phyloP scores from a whole-genome alignment of 208 protist species.

The Wallacemonas sp. region DNA sequence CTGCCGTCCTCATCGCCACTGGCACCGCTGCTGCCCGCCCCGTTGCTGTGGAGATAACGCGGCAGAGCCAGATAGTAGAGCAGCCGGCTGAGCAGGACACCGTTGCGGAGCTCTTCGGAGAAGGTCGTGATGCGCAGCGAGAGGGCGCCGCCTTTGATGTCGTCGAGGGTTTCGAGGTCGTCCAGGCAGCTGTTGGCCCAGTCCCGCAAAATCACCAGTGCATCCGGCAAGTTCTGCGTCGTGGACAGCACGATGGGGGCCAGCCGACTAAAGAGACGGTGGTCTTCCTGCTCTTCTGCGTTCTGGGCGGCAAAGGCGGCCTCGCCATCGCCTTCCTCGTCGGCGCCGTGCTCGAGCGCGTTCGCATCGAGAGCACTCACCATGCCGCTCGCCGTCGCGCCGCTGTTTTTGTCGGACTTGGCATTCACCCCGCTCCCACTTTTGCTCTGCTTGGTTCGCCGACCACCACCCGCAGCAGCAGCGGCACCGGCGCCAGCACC shows the following conservation, averaged over 20 bases:
- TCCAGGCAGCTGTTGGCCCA: constrained; percentile 89
- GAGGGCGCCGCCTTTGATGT: constrained; percentile 72
- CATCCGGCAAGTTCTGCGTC: constrained; percentile 65
- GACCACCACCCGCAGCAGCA: neutral
- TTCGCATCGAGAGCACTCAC: neutral
- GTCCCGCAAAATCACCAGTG: constrained; percentile 79
- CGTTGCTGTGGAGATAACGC: constrained; percentile 64
- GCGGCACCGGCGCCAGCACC: constrained; percentile 11
- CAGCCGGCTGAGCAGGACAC: constrained; percentile 79
- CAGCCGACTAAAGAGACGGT: constrained; percentile 79
- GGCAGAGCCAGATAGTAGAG: constrained; percentile 89
- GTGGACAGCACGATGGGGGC: constrained; percentile 81
- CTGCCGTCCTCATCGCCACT: constrained; percentile 23
- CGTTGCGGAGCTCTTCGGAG: constrained; percentile 81
- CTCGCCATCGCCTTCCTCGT: neutral
- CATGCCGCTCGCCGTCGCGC: too few species aligned
- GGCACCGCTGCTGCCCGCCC: constrained; percentile 30
- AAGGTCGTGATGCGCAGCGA: constrained; percentile 71
- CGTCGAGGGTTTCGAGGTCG: constrained; percentile 81
- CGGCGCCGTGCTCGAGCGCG: neutral
- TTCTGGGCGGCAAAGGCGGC: constrained; percentile 7
- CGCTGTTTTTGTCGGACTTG: too few species aligned
- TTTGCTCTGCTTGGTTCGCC: constrained; percentile 12
- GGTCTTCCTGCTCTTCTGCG: constrained; percentile 44
- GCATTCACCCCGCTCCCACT: neutral